Percentiles rank a stretch among this genome's conserved stretches.
Conservation (phyloP, 495 filamentous ascomycete species). For the Neurospora intermedia region DNA sequence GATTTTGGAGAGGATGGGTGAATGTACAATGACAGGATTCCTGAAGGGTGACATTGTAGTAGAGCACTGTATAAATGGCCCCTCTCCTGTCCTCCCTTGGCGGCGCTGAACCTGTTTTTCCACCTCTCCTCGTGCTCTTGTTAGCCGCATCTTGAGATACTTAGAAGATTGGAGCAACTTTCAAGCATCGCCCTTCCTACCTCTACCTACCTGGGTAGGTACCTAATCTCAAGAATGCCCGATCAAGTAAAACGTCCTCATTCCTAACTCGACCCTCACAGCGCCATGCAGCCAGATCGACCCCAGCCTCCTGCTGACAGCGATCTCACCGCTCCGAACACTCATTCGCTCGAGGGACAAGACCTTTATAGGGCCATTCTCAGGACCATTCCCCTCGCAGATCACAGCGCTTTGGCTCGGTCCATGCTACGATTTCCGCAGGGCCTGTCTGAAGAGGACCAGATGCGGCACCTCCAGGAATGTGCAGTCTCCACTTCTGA, state of each 20-base stretch:
- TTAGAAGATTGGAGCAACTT: background rate
- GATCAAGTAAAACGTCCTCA: background rate
- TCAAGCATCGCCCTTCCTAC: background rate
- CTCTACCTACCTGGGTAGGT: background rate
- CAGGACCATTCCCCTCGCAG: background rate
- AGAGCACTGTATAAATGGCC: background rate
- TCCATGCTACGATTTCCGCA: background rate
- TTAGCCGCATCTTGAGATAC: background rate
- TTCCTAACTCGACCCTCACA: background rate
- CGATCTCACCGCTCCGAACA: background rate
- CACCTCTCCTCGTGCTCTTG: background rate
- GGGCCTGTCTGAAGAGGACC: too few relatives aligned
- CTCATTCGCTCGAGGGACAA: background rate
- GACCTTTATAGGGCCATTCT: background rate
- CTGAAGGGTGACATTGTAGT: background rate
- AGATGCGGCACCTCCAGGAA: too few relatives aligned
- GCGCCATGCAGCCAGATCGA: background rate
- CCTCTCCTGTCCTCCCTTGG: background rate
- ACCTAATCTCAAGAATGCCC: too few relatives aligned
- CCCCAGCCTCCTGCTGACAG: background rate
- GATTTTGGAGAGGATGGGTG: too few relatives aligned
- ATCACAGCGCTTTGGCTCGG: background rate
- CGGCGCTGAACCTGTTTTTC: background rate
- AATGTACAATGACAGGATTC: background rate
- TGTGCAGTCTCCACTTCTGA: background rate